Evolutionary conservation across 495 filamentous ascomycete genomes (phyloP), one percentile per base, ranked within the genome.

Genomic region (Ramalina intermedia): DNA sequence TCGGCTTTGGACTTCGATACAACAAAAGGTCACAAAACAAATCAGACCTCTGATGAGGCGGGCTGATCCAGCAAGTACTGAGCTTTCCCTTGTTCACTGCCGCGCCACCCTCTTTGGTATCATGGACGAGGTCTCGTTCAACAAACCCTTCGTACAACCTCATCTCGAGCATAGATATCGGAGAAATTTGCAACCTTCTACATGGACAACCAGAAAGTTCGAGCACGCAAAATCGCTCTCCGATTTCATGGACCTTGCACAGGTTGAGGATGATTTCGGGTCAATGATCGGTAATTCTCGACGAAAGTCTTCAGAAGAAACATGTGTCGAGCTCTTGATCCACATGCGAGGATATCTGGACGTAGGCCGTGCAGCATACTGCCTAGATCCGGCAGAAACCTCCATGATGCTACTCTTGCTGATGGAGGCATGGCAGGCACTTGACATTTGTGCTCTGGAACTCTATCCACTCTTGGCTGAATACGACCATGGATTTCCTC

Each of bases 401-500:
- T 85, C 81, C 1, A 42, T 73, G 0, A 78, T 85, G 76, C 37
- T 78, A 2, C 65, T 86, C 17, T 77, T 69, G 0, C 58, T 74
- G 4, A 58, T 82, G 47, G 78, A 84, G 23, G 51, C 85, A 0
- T 86, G 81, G 80, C 63, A 67, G 9, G 41, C 24, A 3, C 43
- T 59, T 2, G 58, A 59, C 6, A 69, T 63, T 39, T 67, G 79
- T 37, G 70, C 72, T 0, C 63, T 67, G 9, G 18, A 47, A 1
- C 46, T 55, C 0, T 63, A 66, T 45, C 49, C 57, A 1, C 43
- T 81, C 5, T 54, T 86, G 0, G 40, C 27, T 0, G 58, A 80
- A 0, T 85, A 80, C 54, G 58, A 72, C 13, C 63, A 72, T 0
- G 69, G 63, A 1, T 61, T 85, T 36, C 64, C 68, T 0, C 65